Percentiles rank a stretch among this genome's conserved stretches.
Evolutionary conservation across 2,329 filamentous ascomycete species (phyloP).

Genomic region (Aspergillus tamarii): DNA sequence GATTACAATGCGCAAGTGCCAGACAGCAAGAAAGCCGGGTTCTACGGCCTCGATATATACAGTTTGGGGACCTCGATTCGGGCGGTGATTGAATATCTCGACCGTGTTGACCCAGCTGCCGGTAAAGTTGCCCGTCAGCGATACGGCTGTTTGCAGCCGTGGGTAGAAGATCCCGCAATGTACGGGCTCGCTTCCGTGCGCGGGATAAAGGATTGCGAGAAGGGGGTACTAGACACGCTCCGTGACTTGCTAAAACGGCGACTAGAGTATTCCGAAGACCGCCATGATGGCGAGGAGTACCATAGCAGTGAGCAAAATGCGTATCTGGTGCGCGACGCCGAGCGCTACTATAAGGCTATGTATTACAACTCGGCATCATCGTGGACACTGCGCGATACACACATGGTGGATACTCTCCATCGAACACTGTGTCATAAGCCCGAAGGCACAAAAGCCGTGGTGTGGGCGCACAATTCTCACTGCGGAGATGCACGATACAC

Average conservation of each 20-base stretch:
- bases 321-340: slow-evolving; percentile 52
- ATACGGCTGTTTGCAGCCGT: slow-evolving; percentile 53
- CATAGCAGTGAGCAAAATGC: slow-evolving; percentile 57
- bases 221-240: slow-evolving; percentile 50
- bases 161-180: slow-evolving; percentile 53
- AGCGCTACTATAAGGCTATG: slow-evolving; percentile 58
- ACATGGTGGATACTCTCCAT: slow-evolving; percentile 55
- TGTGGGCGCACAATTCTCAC: slow-evolving; percentile 60
- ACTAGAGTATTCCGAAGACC: slow-evolving; percentile 43
- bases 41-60: slow-evolving; percentile 59
- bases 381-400: slow-evolving; percentile 57
- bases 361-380: slow-evolving; percentile 53
- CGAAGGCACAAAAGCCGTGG: slow-evolving; percentile 48
- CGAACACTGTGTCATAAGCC: slow-evolving; percentile 49
- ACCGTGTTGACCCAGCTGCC: slow-evolving; percentile 48
- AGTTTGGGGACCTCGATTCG: slow-evolving; percentile 52
- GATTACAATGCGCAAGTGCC: slow-evolving; percentile 43
- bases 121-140: slow-evolving; percentile 48
- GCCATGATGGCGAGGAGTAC: slow-evolving; percentile 50
- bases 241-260: slow-evolving; percentile 47
- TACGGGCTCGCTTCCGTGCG: slow-evolving; percentile 51
- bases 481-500: slow-evolving; percentile 58
- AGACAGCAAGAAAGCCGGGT: slow-evolving; percentile 38
- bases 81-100: slow-evolving; percentile 54
- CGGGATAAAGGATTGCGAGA: slow-evolving; percentile 52